Percentiles rank a stretch among this genome's conserved stretches.
Evolutionary conservation across 2,329 filamentous ascomycete genomes (phyloP).

Genomic region (Fusarium sp.): DNA sequence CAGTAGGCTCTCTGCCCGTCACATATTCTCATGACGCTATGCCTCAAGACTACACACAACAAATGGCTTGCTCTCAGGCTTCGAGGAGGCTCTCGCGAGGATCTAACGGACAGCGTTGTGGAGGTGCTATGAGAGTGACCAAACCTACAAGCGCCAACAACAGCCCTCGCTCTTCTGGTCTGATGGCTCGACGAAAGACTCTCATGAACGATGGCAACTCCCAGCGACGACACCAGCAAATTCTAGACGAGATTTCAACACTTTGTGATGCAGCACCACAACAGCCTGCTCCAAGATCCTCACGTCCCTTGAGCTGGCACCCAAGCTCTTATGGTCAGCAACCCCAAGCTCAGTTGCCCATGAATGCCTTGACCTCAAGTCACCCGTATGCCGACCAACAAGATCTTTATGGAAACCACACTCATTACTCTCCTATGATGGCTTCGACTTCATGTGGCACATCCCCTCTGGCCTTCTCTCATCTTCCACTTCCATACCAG

Average conservation of each 20-base stretch:
- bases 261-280: constrained; percentile 41
- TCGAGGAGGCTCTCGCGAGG: constrained; percentile 61
- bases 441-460: constrained; percentile 67
- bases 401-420: constrained; percentile 55
- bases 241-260: constrained; percentile 55
- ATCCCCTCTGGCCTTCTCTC: constrained; percentile 68
- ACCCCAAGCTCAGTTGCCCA: constrained; percentile 52
- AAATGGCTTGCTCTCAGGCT: constrained; percentile 60
- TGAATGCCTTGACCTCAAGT: constrained; percentile 54
- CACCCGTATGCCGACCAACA: constrained; percentile 54
- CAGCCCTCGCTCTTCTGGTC: constrained; percentile 68
- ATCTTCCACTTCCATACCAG: constrained; percentile 61
- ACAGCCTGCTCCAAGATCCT: constrained; percentile 48
- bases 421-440: constrained; percentile 63
- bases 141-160: constrained; percentile 76
- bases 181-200: constrained; percentile 65
- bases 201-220: constrained; percentile 63
- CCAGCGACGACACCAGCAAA: constrained; percentile 59
- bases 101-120: constrained; percentile 61
- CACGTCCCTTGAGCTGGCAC: constrained; percentile 80
- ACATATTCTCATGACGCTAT: constrained; percentile 54
- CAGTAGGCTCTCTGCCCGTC: constrained; percentile 43
- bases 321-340: constrained; percentile 65
- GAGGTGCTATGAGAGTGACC: constrained; percentile 66
- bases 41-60: constrained; percentile 63